phyloP scores from a whole-genome alignment of 192 early-diverging fungal genomes.

The Backusella tuberculispora region DNA sequence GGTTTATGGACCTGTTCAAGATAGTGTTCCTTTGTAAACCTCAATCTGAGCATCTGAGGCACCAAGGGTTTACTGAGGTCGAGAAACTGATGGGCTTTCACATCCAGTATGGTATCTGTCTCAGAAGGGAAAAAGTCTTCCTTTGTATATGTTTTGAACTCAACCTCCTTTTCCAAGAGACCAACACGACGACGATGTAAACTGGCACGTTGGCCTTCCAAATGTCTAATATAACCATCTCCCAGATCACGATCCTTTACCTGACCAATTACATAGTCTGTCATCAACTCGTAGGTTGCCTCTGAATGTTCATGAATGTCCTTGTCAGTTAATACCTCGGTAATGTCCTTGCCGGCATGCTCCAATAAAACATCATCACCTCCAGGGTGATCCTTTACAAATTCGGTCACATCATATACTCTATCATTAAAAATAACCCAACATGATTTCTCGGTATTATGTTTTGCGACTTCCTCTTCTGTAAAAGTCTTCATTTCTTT shows the following conservation, averaged over 20 bases:
- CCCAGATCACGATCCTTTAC: conserved; percentile 24
- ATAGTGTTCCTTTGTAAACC: conserved; percentile 84
- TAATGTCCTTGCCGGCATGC: conserved; percentile 85
- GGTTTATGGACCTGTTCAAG: conserved; percentile 91
- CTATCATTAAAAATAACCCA: conserved; percentile 85
- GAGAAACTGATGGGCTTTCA: conserved; percentile 73
- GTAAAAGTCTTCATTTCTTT: conserved; percentile 7
- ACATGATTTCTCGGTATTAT: conserved; percentile 70
- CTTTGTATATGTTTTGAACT: conserved; percentile 32
- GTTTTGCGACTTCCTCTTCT: conserved; percentile 52
- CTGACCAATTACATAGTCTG: conserved; percentile 79
- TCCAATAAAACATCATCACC: conserved; percentile 88
- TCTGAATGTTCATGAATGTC: conserved; percentile 79
- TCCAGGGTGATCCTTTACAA: conserved; percentile 91
- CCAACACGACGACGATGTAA: conserved; percentile 31
- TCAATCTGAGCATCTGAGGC: conserved; percentile 72
- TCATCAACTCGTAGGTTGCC: conserved; percentile 84
- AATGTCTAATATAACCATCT: not conserved
- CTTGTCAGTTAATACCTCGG: conserved; percentile 75
- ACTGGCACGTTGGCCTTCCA: conserved; percentile 1
- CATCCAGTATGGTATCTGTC: conserved; percentile 47
- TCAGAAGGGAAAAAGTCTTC: conserved; percentile 50
- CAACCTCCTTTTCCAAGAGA: conserved; percentile 37
- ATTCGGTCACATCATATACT: conserved; percentile 88
- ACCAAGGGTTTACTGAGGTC: conserved; percentile 83